Evolutionary conservation across 2,329 filamentous ascomycete species (phyloP), one percentile per base, ranked within the genome.

Genomic region (Penicillium sp.): DNA sequence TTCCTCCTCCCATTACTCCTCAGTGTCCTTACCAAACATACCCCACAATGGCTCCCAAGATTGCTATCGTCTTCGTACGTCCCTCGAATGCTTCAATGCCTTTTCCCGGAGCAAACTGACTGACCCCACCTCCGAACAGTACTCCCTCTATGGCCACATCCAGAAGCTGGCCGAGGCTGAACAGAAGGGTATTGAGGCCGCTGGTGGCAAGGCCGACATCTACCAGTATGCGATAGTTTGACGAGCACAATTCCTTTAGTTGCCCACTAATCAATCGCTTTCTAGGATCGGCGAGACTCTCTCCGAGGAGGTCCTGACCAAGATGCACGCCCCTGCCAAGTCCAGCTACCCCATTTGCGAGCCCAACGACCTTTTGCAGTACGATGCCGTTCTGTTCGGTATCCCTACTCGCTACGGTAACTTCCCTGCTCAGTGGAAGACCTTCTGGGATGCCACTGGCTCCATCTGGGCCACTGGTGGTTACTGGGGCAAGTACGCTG

Each of bases 381-480:
- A 96, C 80, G 93, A 98, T 71, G 95, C 82, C 65, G 88, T 97
- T 81, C 87, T 99, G 63, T 84, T 98, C 69, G 95, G 95, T 65
- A 95, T 98, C 75, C 95, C 95, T 58, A 99, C 95, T 51, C 87
- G 95, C 66, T 99, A 91, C 81, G 95, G 95, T 69, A 98, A 96
- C 86, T 96, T 96, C 84, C 93, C 93, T 49, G 90, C 89, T 19
- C 95, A 99, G 81, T 97, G 90, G 90, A 97, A 95, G 83, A 78
- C 75, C 54, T 81, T 81, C 74, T 96, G 92, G 90, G 95, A 99
- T 82, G 84, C 85, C 78, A 93, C 91, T 24, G 93, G 93, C 71
- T 82, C 84, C 67, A 90, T 95, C 77, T 98, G 95, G 95, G 79
- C 83, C 60, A 76, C 78, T 14, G 93, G 93, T 61, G 86, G 81